Evolutionary conservation across 2,329 filamentous ascomycete species (phyloP).

Genomic region (Talaromyces pinophilus): DNA sequence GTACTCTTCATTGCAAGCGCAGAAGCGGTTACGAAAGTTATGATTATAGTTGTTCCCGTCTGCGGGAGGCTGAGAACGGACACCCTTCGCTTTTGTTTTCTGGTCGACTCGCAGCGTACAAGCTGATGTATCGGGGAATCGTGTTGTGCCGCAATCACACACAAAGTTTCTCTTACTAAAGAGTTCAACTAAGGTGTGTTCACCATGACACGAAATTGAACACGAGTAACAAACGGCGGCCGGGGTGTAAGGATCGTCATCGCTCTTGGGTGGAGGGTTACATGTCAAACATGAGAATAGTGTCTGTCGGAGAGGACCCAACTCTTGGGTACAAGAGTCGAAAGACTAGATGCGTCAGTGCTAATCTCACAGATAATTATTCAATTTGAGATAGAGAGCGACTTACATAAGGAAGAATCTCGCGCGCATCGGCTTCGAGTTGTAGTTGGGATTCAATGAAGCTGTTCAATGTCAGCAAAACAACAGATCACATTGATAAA

Average conservation of each 20-base stretch:
- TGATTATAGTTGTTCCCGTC: constrained; percentile 87
- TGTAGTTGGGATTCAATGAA: constrained; percentile 88
- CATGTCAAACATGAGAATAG: constrained; percentile 94
- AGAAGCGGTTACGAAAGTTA: constrained; percentile 92
- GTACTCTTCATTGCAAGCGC: constrained; percentile 84
- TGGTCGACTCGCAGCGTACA: constrained; percentile 75
- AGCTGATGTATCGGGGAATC: constrained; percentile 68
- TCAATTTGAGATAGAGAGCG: neutral
- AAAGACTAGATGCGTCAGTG: constrained; percentile 66
- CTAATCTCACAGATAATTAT: neutral
- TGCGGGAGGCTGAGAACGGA: constrained; percentile 70
- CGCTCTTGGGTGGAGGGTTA: constrained; percentile 71
- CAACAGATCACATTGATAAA: constrained; percentile 24
- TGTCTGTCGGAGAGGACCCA: constrained; percentile 82
- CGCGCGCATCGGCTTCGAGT: constrained; percentile 91
- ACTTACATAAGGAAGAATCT: constrained; percentile 86
- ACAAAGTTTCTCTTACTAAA: constrained; percentile 95
- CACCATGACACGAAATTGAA: constrained; percentile 93
- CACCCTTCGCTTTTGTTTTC: constrained; percentile 73
- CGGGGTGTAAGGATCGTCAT: constrained; percentile 64
- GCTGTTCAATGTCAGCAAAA: constrained; percentile 45
- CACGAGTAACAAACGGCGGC: constrained; percentile 96
- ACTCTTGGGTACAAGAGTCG: constrained; percentile 85
- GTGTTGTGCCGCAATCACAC: constrained; percentile 91
- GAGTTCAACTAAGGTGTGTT: constrained; percentile 91